These are phyloP conservation scores for Ophiocordyceps unilateralis DNA, from an alignment of 2,329 filamentous ascomycete species.

Conservation along the genomic window DNA sequence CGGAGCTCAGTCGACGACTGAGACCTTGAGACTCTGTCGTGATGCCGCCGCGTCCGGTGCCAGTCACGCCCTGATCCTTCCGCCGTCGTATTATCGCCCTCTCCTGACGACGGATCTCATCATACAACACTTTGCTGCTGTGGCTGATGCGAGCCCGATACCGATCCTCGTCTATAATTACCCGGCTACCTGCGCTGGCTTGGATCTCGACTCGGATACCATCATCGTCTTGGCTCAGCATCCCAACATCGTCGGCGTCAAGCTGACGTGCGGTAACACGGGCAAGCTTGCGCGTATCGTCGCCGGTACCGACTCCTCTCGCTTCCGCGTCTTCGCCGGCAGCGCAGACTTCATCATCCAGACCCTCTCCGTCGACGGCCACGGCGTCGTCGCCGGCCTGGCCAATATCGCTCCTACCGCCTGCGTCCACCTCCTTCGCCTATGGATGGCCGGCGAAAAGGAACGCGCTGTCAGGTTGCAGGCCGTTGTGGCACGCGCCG, in stretches of 20 bases:
- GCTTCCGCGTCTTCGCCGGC: constrained; percentile 54
- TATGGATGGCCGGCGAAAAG: constrained; percentile 40
- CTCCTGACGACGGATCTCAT: constrained; percentile 40
- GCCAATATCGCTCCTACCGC: constrained; percentile 53
- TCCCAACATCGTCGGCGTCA: constrained; percentile 44
- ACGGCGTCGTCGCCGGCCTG: constrained; percentile 54
- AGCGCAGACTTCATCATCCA: constrained; percentile 61
- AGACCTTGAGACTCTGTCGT: constrained; percentile 46
- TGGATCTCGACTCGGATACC: constrained; percentile 39
- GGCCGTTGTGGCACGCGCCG: constrained; percentile 44
- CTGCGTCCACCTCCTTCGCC: constrained; percentile 41
- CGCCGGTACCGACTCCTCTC: constrained; percentile 19
- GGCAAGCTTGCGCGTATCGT: constrained; percentile 36
- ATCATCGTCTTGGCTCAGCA: constrained; percentile 33
- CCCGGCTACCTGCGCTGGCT: constrained; percentile 35
- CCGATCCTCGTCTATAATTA: constrained; percentile 49
- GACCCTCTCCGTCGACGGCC: constrained; percentile 49
- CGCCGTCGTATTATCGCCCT: constrained; percentile 50
- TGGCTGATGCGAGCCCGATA: constrained; percentile 39
- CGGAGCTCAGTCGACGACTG: constrained; percentile 48
- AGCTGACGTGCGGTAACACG: constrained; percentile 47
- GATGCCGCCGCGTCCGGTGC: constrained; percentile 48
- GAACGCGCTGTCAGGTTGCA: constrained; percentile 46
- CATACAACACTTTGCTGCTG: constrained; percentile 42
- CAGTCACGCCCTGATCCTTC: constrained; percentile 49